Percentiles rank a stretch among this genome's conserved stretches.
These are phyloP conservation scores for Sordariomycetes sp. DNA, from an alignment of 2,329 filamentous ascomycete genomes.

Conservation along the genomic window DNA sequence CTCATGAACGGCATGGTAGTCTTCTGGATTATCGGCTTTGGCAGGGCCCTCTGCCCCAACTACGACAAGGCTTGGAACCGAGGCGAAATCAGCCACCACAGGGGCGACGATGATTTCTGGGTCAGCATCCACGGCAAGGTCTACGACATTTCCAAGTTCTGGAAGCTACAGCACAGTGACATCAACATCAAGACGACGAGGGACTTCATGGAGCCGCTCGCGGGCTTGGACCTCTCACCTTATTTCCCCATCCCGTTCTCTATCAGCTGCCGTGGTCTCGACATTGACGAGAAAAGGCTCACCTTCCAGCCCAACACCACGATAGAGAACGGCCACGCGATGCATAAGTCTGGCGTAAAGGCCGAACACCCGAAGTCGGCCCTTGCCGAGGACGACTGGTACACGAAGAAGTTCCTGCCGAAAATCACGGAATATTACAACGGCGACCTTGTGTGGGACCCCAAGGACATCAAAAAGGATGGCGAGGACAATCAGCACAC, in stretches of 20 bases:
- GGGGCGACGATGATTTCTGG: slow-evolving; percentile 65
- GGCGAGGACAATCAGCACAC: slow-evolving; percentile 54
- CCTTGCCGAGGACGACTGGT: slow-evolving; percentile 61
- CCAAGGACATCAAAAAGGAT: slow-evolving; percentile 42
- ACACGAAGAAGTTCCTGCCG: slow-evolving; percentile 58
- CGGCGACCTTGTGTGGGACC: slow-evolving; percentile 67
- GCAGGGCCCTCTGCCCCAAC: slow-evolving; percentile 76
- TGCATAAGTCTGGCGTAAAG: slow-evolving; percentile 57
- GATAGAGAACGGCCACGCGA: slow-evolving; percentile 33
- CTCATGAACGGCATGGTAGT: slow-evolving; percentile 70
- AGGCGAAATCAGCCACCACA: slow-evolving; percentile 56
- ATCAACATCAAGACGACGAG: slow-evolving; percentile 44
- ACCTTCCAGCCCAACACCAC: slow-evolving; percentile 54
- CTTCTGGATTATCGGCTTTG: slow-evolving; percentile 88
- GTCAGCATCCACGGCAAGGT: slow-evolving; percentile 80
- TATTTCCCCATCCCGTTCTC: slow-evolving; percentile 75
- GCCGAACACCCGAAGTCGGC: slow-evolving; percentile 41
- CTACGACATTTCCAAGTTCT: slow-evolving; percentile 87
- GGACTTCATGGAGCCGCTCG: slow-evolving; percentile 62
- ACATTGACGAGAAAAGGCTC: slow-evolving; percentile 37
- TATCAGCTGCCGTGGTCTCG: slow-evolving; percentile 61
- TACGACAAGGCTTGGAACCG: slow-evolving; percentile 77
- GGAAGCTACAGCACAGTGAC: slow-evolving; percentile 74
- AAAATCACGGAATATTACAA: slow-evolving; percentile 78
- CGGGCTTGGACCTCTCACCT: slow-evolving; percentile 64